These are phyloP conservation scores for Colletotrichum somersetense DNA, from an alignment of 2,329 filamentous ascomycete species.

Conservation along the genomic window DNA sequence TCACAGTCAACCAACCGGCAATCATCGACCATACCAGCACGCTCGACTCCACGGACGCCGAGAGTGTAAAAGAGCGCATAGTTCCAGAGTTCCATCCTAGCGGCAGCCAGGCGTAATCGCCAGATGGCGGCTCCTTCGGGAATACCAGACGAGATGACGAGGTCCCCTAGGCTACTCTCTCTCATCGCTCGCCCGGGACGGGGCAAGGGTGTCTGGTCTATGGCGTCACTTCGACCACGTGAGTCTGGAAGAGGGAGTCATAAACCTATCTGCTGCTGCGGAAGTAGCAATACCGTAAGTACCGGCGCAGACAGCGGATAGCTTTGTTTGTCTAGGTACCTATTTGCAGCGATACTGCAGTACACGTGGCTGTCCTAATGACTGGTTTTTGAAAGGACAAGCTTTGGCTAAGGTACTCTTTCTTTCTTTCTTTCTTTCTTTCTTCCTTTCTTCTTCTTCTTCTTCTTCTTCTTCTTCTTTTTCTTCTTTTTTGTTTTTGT, in stretches of 20 bases:
- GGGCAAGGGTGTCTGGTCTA: neutral
- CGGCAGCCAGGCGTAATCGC: neutral
- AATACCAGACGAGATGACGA: neutral
- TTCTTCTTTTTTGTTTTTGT: no score
- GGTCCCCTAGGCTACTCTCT: neutral
- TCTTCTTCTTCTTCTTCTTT: no score
- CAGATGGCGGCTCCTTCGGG: neutral
- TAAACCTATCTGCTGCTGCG: no score
- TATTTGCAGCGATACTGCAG: neutral
- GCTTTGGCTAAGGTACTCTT: neutral
- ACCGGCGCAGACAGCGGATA: neutral
- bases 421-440: neutral
- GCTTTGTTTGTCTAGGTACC: no score
- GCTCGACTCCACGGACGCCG: neutral
- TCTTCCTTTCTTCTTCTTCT: no score
- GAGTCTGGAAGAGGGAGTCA: neutral
- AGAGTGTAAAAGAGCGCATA: neutral
- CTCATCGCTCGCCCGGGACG: neutral
- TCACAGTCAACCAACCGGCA: neutral
- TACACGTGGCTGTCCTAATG: neutral
- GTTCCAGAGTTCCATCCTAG: neutral
- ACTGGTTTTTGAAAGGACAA: neutral
- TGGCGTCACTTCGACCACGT: neutral
- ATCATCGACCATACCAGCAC: neutral
- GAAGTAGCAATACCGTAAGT: neutral